Evolutionary conservation across 2,329 filamentous ascomycete species (phyloP), one percentile per base, ranked within the genome.

Genomic region (Xylaria sp.): DNA sequence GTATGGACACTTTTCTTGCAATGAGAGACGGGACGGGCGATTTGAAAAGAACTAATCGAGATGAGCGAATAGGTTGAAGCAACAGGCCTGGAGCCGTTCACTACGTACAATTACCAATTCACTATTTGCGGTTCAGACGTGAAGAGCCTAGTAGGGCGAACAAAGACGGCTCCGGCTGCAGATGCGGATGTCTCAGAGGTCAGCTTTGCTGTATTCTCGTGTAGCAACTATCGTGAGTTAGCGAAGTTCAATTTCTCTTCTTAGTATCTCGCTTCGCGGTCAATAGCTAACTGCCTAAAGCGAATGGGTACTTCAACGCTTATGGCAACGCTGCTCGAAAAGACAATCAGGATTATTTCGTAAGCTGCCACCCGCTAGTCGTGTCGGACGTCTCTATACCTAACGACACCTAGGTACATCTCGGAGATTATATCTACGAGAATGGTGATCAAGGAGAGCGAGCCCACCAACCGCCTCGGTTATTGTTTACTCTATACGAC

Each of bases 391-490:
- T 23, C n/a, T 20, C 18, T 33, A n/a, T 62, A 10, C 28, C 59
- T 59, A 46, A 70, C 43, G n/a, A 59, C 36, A 39, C 33, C 23
- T 66, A 74, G 77, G 67, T 78, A 59, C 75, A 77, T 33, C 72
- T 79, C 15, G 83, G 83, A 15, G 84, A 89, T 77, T 89, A 89
- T 75, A 90, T 92, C 68, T 92, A 93, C 75, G 90, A 92, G 73
- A 86, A 86, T 55, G 80, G 83, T 49, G 75, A 73, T 1, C 62
- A 68, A 57, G 77, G 75, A 13, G 75, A 78, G 68, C 66, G 75
- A 74, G 74, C 78, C 70, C 71, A 74, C 20, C 62, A 73, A 46
- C 75, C 72, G 15, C 72, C 68, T 46, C 73, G 73, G 48, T 74
- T 74, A 25, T 72, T 78, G 66, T 80, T 79, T 67, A 78, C 78